These are phyloP conservation scores for Solanum appendiculatum DNA, from an alignment of 257 asterid species.

Conservation along the genomic window DNA sequence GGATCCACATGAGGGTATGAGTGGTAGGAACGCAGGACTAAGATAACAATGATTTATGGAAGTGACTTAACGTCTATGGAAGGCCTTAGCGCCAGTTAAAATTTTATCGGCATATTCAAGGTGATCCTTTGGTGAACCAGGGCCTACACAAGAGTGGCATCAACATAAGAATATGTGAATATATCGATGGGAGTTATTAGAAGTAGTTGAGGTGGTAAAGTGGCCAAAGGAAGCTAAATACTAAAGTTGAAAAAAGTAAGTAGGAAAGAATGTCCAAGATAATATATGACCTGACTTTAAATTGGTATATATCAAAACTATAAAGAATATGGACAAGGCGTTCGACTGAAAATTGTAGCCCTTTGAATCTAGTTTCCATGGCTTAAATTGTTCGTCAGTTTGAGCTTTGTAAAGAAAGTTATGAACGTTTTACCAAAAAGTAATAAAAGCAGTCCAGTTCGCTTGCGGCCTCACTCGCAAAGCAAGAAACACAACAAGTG, in stretches of 20 bases:
- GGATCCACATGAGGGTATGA: background rate
- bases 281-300: background rate
- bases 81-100: background rate
- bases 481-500: background rate
- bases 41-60: background rate
- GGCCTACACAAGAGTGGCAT: background rate
- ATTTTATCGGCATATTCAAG: background rate
- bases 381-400: too few species aligned
- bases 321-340: background rate
- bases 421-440: too few species aligned
- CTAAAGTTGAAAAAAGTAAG: background rate
- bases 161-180: too few species aligned
- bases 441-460: background rate
- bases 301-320: background rate
- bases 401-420: background rate
- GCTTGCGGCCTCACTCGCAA: background rate
- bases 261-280: background rate
- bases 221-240: background rate
- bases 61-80: background rate
- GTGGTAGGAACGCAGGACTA: background rate
- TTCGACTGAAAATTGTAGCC: background rate
- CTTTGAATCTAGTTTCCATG: background rate
- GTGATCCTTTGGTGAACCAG: background rate
- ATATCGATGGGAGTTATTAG: background rate
- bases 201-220: background rate